Conservation (phyloP, 345 rosid genomes). For the Eucalyptus erythrocorys region DNA sequence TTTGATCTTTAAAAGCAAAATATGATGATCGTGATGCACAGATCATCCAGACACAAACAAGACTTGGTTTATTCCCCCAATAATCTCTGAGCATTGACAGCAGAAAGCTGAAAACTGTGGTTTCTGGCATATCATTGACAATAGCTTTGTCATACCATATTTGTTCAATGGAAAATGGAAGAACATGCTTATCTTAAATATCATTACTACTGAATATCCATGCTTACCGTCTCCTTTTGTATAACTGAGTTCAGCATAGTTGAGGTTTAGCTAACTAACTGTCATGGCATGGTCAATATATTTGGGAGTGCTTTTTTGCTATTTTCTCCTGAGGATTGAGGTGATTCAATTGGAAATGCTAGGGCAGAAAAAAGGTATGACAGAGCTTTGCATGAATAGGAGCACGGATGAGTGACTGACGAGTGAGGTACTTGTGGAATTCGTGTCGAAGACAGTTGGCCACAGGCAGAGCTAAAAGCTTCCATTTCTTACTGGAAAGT, state of each 20-base stretch:
- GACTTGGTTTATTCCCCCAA: neutral
- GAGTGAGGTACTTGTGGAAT: neutral
- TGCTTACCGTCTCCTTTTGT: neutral
- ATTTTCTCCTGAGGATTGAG: neutral
- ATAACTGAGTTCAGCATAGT: neutral
- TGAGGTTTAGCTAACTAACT: neutral
- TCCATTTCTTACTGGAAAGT: neutral
- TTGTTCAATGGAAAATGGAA: neutral
- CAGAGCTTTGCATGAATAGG: constrained; percentile 1
- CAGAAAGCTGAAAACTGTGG: neutral
- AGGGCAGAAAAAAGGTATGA: constrained; percentile 78
- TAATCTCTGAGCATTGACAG: neutral
- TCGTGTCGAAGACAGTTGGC: neutral
- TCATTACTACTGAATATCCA: neutral
- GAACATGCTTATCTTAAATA: neutral
- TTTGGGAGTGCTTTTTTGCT: neutral
- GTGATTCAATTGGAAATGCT: constrained; percentile 11
- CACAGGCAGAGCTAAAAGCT: neutral
- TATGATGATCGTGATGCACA: neutral
- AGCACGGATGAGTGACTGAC: neutral
- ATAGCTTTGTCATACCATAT: neutral
- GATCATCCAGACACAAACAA: neutral
- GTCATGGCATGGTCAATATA: neutral
- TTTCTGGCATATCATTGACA: neutral
- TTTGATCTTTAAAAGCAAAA: neutral